phyloP scores from a whole-genome alignment of 1,139 yeast species.

The Saccharomycopsis hybrid region DNA sequence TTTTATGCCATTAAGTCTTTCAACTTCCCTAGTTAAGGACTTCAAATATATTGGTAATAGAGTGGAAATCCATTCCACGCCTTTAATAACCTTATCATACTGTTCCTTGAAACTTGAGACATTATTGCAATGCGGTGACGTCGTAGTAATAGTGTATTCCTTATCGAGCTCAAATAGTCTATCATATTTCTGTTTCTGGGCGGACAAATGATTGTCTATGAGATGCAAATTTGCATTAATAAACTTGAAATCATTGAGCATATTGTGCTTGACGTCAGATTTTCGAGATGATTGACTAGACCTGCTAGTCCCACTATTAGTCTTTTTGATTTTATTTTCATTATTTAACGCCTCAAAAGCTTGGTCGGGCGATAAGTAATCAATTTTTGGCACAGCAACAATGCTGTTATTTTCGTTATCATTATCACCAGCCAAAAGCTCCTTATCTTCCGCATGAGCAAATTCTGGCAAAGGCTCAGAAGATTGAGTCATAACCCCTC shows the following conservation, averaged over 20 bases:
- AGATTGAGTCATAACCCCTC: background rate
- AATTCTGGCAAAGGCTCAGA: conserved; percentile 8
- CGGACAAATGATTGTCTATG: conserved; percentile 6
- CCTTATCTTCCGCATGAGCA: background rate
- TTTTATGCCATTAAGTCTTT: conserved; percentile 9
- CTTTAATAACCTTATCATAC: background rate
- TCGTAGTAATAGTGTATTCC: too few species aligned
- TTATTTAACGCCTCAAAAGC: background rate
- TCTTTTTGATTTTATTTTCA: background rate
- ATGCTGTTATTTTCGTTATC: too few species aligned
- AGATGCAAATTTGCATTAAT: conserved; percentile 4
- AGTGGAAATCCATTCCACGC: conserved; percentile 10
- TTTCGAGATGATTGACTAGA: background rate
- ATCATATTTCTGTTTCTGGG: conserved; percentile 7
- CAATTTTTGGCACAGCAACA: too few species aligned
- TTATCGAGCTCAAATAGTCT: conserved; percentile 6
- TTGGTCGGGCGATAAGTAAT: too few species aligned
- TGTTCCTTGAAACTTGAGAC: background rate
- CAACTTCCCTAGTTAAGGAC: conserved; percentile 15
- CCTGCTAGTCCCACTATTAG: background rate
- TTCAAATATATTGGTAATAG: conserved; percentile 17
- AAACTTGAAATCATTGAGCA: background rate
- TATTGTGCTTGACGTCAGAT: background rate
- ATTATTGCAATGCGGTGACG: too few species aligned
- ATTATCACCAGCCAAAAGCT: too few species aligned